Percentiles rank a stretch among this genome's conserved stretches.
Evolutionary conservation across 2,329 filamentous ascomycete genomes (phyloP).

Genomic region (Gyromitra esculenta): DNA sequence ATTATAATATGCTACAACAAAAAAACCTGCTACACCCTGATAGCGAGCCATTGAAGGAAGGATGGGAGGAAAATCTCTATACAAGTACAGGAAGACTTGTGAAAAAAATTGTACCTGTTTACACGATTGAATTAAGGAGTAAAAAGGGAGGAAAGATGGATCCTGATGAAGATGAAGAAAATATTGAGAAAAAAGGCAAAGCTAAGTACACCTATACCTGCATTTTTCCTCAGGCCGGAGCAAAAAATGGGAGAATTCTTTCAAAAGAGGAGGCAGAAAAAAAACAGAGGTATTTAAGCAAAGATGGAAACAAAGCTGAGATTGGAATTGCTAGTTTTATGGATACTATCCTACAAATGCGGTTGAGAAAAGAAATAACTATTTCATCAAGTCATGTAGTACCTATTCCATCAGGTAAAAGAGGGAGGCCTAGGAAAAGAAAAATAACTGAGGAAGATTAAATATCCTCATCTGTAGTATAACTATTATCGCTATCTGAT

Average conservation of each 20-base stretch:
- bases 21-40: too few species aligned
- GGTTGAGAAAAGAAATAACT: constrained; percentile 2
- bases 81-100: too few species aligned
- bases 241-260: not conserved
- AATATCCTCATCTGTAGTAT: not conserved
- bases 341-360: constrained; percentile 19
- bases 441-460: constrained; percentile 8
- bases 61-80: too few species aligned
- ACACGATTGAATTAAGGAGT: too few species aligned
- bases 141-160: too few species aligned
- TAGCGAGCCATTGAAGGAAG: too few species aligned
- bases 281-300: constrained; percentile 1
- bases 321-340: constrained; percentile 25
- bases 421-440: constrained; percentile 14
- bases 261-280: not conserved
- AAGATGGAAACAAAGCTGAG: constrained; percentile 7
- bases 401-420: not conserved
- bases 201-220: constrained; percentile 26
- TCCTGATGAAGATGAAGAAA: too few species aligned
- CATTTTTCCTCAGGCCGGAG: constrained; percentile 21
- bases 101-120: too few species aligned
- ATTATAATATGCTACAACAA: too few species aligned
- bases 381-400: constrained; percentile 1
- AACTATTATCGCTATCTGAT: constrained; percentile 1
- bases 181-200: too few species aligned